Evolutionary conservation across 345 rosid species (phyloP), one percentile per base, ranked within the genome.

Genomic region (Zanthoxylum bungeanum): DNA sequence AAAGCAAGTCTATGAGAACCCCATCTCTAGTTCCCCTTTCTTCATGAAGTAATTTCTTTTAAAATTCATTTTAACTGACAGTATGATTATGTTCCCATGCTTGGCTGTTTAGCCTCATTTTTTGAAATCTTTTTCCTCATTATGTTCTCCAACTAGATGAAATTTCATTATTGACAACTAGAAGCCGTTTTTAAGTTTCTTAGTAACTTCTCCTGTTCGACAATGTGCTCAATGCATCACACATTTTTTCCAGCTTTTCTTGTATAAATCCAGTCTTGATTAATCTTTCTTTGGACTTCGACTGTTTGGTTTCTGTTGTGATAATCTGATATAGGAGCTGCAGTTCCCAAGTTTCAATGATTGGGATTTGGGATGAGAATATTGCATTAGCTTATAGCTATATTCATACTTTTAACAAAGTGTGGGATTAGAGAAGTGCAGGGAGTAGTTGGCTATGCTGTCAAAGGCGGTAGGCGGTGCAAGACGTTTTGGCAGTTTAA

Each of bases 261-360:
- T 2, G 12, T 14, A 61, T 12, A 5, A 61, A n/a, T 37, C 66
- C 14, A 39, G 31, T 17, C 46, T 22, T 10, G 7, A 60, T 62
- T 16, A n/a, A 17, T 16, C 0, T 9, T 25, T 34, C 19, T 51
- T 27, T 71, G 21, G 53, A 75, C 37, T 59, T 70, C 68, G 68
- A 74, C 28, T 16, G 2, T 60, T 22, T 52, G 64, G 17, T 59
- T 73, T 33, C 53, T 70, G 60, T 25, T 79, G 42, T 28, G 30
- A 37, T 72, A 91, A 93, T 86, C 88, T 12, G 95, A 88, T 1
- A 75, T 70, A 72, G 88, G 91, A 33, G 87, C 96, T 28, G 93
- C 90, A 67, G 94, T 93, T 66, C 96, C 97, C 3, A 91, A 84
- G 68, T 91, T 93, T 30, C n/a, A 97, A 97, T 0, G 97, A 86